Conservation (phyloP, 2,329 filamentous ascomycete genomes). For the Sporothrix inflata region DNA sequence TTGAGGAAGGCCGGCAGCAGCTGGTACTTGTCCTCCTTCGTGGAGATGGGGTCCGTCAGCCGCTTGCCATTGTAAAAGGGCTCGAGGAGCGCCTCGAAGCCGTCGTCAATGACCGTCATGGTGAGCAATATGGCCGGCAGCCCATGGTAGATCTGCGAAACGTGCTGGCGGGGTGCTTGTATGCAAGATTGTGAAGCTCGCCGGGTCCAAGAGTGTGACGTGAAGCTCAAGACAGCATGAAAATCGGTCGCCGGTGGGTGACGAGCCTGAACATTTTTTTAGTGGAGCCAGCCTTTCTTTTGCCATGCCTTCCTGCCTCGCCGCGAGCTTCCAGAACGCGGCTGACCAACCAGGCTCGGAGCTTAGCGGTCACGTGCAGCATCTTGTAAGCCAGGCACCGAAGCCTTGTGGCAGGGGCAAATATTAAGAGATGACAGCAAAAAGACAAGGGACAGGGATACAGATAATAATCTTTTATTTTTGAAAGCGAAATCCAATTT, state of each 20-base stretch:
- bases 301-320: conserved; percentile 1
- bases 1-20: conserved; percentile 96
- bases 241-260: conserved; percentile 22
- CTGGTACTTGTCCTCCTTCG: conserved; percentile 89
- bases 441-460: background rate
- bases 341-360: conserved; percentile 21
- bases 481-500: background rate
- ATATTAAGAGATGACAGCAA: background rate
- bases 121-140: conserved; percentile 1
- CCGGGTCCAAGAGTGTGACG: background rate
- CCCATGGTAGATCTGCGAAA: conserved; percentile 22
- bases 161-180: background rate
- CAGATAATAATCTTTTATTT: background rate
- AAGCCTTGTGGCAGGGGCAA: background rate
- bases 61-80: conserved; percentile 71
- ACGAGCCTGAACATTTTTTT: conserved; percentile 29
- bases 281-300: conserved; percentile 21
- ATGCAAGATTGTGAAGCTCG: background rate
- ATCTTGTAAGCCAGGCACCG: background rate
- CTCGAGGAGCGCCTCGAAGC: conserved; percentile 68
- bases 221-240: background rate
- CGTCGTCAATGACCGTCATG: conserved; percentile 63
- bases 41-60: conserved; percentile 66
- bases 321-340: conserved; percentile 12
- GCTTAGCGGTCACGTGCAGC: background rate